Evolutionary conservation across 129 eudicot genomes (phyloP).

Genomic region (Flaveria trinervia): DNA sequence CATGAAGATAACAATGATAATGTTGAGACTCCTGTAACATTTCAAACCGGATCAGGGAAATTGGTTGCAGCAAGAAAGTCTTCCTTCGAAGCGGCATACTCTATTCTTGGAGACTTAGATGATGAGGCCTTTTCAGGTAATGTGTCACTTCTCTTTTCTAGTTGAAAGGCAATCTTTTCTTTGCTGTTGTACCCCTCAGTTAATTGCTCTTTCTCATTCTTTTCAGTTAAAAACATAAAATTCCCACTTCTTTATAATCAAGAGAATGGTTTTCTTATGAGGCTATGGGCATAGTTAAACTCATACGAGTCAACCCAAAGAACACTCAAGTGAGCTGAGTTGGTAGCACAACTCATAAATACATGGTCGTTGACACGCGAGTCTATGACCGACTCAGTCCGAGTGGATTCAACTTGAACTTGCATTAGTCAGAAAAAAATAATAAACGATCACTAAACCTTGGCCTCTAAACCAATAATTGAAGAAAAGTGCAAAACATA

Average conservation of each 20-base stretch:
- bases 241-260: not conserved
- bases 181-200: not conserved
- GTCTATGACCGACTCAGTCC: not conserved
- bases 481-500: not conserved
- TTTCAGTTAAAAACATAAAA: not conserved
- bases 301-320: not conserved
- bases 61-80: slow-evolving; percentile 52
- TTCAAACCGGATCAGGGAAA: slow-evolving; percentile 63
- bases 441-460: not conserved
- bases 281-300: slow-evolving; percentile 8
- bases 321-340: not conserved
- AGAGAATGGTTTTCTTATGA: not conserved
- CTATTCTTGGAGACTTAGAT: slow-evolving; percentile 54
- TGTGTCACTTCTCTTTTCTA: not conserved
- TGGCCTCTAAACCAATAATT: not conserved
- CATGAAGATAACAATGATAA: slow-evolving; percentile 30
- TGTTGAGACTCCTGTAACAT: slow-evolving; percentile 39
- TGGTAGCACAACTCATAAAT: not conserved
- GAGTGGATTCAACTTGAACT: not conserved
- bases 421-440: not conserved
- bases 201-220: not conserved
- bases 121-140: slow-evolving; percentile 29
- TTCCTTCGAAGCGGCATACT: slow-evolving; percentile 53
- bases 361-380: not conserved
- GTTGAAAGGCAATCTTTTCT: not conserved